phyloP scores from a whole-genome alignment of 2,329 filamentous ascomycete genomes.

The Onygena corvina region DNA sequence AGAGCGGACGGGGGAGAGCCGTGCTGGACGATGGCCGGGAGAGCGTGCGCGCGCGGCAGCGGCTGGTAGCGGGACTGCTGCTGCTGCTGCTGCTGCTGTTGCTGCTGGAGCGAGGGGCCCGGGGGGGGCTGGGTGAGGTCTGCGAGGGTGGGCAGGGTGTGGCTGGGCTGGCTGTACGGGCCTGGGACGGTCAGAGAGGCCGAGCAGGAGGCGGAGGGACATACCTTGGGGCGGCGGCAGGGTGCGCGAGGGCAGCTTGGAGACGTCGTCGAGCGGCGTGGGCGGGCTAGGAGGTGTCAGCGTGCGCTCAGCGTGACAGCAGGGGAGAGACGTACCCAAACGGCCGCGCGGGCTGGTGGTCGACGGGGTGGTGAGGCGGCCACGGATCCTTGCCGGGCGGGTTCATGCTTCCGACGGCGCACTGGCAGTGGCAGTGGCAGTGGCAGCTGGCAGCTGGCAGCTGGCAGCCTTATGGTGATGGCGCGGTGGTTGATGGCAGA shows the following conservation, averaged over 20 bases:
- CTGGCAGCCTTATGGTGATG: too few relatives aligned
- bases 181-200: conserved; percentile 18
- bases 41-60: conserved; percentile 28
- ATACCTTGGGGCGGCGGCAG: conserved; percentile 32
- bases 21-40: conserved; percentile 34
- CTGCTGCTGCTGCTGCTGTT: conserved; percentile 29
- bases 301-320: background rate
- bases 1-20: conserved; percentile 31
- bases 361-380: conserved; percentile 34
- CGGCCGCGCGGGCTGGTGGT: conserved; percentile 30
- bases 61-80: conserved; percentile 27
- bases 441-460: background rate
- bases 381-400: conserved; percentile 33
- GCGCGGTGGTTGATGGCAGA: too few relatives aligned
- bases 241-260: conserved; percentile 23
- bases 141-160: conserved; percentile 36
- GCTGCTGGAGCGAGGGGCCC: conserved; percentile 32
- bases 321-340: conserved; percentile 30
- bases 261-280: conserved; percentile 26
- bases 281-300: conserved; percentile 25
- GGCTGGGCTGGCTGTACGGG: conserved; percentile 34
- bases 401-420: conserved; percentile 25
- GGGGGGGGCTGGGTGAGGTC: conserved; percentile 32
- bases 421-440: background rate
- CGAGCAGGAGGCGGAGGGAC: conserved; percentile 6